Conservation (phyloP, 805 yeast species). For the Wilhelminamyces savonicus region DNA sequence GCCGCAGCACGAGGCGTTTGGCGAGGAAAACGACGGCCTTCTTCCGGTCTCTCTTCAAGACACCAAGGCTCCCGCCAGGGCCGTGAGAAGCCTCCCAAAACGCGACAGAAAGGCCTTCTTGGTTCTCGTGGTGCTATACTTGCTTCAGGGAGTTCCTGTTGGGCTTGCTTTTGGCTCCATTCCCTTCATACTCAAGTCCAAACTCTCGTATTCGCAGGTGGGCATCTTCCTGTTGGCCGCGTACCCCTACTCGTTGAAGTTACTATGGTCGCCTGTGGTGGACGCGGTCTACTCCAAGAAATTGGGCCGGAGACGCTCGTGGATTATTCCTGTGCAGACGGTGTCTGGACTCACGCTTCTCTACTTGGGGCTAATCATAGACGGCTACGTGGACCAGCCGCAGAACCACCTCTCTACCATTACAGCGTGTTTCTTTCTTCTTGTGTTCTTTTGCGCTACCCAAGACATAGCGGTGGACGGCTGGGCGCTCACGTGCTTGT, state of each 20-base stretch:
- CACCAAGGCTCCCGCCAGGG: background rate
- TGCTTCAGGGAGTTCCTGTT: conserved; percentile 94
- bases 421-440: conserved; percentile 64
- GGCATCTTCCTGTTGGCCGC: conserved; percentile 90
- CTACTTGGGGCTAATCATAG: conserved; percentile 55
- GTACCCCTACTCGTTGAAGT: conserved; percentile 88
- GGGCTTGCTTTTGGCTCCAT: conserved; percentile 93
- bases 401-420: conserved; percentile 44
- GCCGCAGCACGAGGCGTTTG: conserved; percentile 17
- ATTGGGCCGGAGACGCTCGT: conserved; percentile 79
- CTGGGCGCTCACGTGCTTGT: conserved; percentile 90
- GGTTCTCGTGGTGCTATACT: conserved; percentile 66
- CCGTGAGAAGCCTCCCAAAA: conserved; percentile 1
- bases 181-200: conserved; percentile 82
- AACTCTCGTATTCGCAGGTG: conserved; percentile 78
- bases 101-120: conserved; percentile 69
- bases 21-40: conserved; percentile 29
- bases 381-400: conserved; percentile 45
- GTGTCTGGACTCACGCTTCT: conserved; percentile 68
- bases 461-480: conserved; percentile 99
- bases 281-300: conserved; percentile 69
- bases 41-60: conserved; percentile 24
- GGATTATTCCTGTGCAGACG: conserved; percentile 92
- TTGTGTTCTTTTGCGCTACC: conserved; percentile 89
- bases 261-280: conserved; percentile 93